Conservation (phyloP, 2,329 filamentous ascomycete genomes). For the Talaromyces atroroseus region DNA sequence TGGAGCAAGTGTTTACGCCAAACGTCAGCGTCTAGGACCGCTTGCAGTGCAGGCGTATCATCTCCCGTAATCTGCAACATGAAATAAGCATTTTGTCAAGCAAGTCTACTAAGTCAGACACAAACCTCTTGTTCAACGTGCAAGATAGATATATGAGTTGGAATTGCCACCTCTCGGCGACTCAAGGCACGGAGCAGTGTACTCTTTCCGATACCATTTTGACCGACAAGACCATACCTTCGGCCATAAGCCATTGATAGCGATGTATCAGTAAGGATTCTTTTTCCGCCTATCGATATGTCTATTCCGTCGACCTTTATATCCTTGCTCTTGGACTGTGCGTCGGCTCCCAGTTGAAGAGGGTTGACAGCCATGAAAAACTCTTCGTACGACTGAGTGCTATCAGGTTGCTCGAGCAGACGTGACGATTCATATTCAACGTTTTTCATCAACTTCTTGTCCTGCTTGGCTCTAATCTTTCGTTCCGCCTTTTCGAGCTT, state of each 20-base stretch:
- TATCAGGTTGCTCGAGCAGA: conserved; percentile 75
- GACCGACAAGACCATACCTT: conserved; percentile 93
- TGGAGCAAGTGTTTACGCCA: conserved; percentile 93
- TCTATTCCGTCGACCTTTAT: conserved; percentile 97
- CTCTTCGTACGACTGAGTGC: conserved; percentile 90
- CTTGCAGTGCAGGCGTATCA: conserved; percentile 89
- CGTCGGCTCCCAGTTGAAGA: conserved; percentile 70
- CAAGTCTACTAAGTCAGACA: conserved; percentile 18
- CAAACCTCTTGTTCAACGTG: conserved; percentile 94
- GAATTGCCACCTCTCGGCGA: conserved; percentile 87
- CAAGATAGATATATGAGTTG: conserved; percentile 95
- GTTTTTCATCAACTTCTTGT: conserved; percentile 96
- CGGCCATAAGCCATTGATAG: conserved; percentile 87
- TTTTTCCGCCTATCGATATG: conserved; percentile 79
- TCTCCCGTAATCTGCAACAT: conserved; percentile 73
- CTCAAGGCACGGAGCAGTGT: conserved; percentile 90
- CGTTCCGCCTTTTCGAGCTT: conserved; percentile 98
- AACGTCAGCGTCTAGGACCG: conserved; percentile 93
- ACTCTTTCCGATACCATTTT: conserved; percentile 98
- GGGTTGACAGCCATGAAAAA: conserved; percentile 99
- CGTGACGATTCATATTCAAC: conserved; percentile 96
- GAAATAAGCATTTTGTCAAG: conserved; percentile 17
- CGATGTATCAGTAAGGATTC: conserved; percentile 86
- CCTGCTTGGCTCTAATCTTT: conserved; percentile 97
- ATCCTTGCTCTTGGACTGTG: conserved; percentile 87